A percentile compares a stretch with the other conserved stretches of the same genome.
Evolutionary conservation across 805 yeast genomes (phyloP).

Genomic region (Komagataella populi): DNA sequence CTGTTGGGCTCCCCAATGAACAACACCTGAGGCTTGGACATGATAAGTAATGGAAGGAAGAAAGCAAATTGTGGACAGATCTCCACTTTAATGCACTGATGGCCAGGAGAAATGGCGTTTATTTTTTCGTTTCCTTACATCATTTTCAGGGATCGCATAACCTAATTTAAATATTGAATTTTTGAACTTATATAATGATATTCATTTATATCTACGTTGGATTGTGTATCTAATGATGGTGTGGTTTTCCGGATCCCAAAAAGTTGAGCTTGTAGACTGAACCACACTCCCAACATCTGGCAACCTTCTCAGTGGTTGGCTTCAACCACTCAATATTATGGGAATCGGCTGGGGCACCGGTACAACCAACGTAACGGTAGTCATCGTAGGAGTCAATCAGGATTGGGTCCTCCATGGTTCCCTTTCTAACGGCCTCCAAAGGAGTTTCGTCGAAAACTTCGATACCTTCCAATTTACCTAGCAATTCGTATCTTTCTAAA

Average conservation of each 20-base stretch:
- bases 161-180: background rate
- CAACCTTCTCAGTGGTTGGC: slow-evolving; percentile 69
- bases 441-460: slow-evolving; percentile 87
- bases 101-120: background rate
- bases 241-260: slow-evolving; percentile 66
- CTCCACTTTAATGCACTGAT: background rate
- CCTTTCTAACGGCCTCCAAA: slow-evolving; percentile 75
- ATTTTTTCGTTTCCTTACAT: background rate
- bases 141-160: background rate
- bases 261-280: slow-evolving; percentile 81
- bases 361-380: slow-evolving; percentile 92
- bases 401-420: slow-evolving; percentile 85
- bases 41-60: background rate
- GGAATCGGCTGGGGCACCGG: slow-evolving; percentile 89
- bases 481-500: slow-evolving; percentile 88
- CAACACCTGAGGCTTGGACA: slow-evolving; percentile 23
- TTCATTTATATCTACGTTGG: background rate
- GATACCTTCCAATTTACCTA: slow-evolving; percentile 91
- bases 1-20: slow-evolving; percentile 37
- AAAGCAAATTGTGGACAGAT: background rate
- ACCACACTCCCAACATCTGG: slow-evolving; percentile 99
- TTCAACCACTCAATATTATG: slow-evolving; percentile 88
- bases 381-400: slow-evolving; percentile 83
- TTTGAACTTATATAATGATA: background rate
- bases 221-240: slow-evolving; percentile 19